phyloP scores from a whole-genome alignment of 805 yeast species.

The Cyberlindnera suaveolens region DNA sequence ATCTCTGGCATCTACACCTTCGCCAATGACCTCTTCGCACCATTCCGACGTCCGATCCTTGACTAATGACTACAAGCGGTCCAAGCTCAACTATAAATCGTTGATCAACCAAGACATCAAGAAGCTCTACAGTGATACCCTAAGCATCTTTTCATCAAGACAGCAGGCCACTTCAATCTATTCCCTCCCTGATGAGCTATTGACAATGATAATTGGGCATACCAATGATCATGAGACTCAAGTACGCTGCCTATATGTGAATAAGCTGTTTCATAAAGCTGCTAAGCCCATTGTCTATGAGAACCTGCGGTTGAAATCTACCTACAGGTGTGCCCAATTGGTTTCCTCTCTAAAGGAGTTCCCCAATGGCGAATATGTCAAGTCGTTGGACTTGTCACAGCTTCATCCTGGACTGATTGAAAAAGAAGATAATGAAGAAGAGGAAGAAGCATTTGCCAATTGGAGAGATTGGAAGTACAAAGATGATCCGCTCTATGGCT shows the following conservation, averaged over 20 bases:
- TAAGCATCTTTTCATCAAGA: slow-evolving; percentile 25
- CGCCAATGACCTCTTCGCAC: neutral
- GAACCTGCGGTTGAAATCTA: slow-evolving; percentile 52
- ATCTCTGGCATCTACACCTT: neutral
- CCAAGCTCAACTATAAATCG: slow-evolving; percentile 18
- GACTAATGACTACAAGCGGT: slow-evolving; percentile 1
- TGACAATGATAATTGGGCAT: slow-evolving; percentile 22
- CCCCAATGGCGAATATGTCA: slow-evolving; percentile 51
- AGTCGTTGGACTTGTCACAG: slow-evolving; percentile 50
- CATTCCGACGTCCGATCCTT: neutral
- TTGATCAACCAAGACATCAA: slow-evolving; percentile 16
- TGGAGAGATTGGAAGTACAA: slow-evolving; percentile 92
- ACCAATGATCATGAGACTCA: slow-evolving; percentile 33
- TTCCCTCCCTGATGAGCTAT: slow-evolving; percentile 28
- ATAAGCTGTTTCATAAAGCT: slow-evolving; percentile 41
- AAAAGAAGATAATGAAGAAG: slow-evolving; percentile 10
- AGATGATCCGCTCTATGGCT: slow-evolving; percentile 59
- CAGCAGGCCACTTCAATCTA: slow-evolving; percentile 12
- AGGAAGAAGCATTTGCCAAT: slow-evolving; percentile 51
- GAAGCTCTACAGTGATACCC: slow-evolving; percentile 26
- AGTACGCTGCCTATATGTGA: slow-evolving; percentile 43
- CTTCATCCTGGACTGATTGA: slow-evolving; percentile 33
- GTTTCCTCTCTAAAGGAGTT: slow-evolving; percentile 58
- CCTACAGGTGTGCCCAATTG: slow-evolving; percentile 77
- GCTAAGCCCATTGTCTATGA: slow-evolving; percentile 52